Evolutionary conservation across 2,329 filamentous ascomycete genomes (phyloP), one percentile per base, ranked within the genome.

Genomic region (Aureobasidium lini): DNA sequence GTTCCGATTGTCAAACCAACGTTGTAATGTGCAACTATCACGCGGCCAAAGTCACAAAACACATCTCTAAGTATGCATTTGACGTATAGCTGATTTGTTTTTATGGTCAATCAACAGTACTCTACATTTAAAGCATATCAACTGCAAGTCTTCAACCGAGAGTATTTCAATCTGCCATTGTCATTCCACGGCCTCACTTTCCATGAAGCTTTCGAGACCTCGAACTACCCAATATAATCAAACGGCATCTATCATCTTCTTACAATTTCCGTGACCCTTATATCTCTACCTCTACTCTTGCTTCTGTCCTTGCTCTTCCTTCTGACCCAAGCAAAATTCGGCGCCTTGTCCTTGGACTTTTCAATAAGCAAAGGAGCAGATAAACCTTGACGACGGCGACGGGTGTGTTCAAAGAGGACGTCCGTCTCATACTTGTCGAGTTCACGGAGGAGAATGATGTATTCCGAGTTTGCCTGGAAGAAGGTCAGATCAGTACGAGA

Each of bases 341-440:
- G 54, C 6, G 23, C 54, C 13, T 34, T 16, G 15, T 58, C 44
- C 10, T 49, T 58, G 43, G 7, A 34, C 36, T 58, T 49, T 31
- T 58, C 54, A 7, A 58, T 57, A 6, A 48, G 23, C 43, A 58
- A 11, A n/a, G 37, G 50, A 9, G 28, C 39, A 43, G 28, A n/a
- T 9, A 16, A 10, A 23, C 31, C 28, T 32, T 46, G 10, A 53
- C 76, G 74, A 18, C 79, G 69, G 28, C 76, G 73, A 13, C 72
- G 71, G 13, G 77, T 79, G 62, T 80, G 77, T 64, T 79, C 77
- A 64, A 80, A 80, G 32, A 80, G 67, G 29, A 79, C 70, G 43
- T 79, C 76, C 5, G 77, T 79, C 56, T 79, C 76, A 59, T 71
- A 69, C 49, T 73, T 72, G 63, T 75, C 73, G 73, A 80, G 77